Evolutionary conservation across 2,329 filamentous ascomycete genomes (phyloP).

Genomic region (Verticillium klebahnii): DNA sequence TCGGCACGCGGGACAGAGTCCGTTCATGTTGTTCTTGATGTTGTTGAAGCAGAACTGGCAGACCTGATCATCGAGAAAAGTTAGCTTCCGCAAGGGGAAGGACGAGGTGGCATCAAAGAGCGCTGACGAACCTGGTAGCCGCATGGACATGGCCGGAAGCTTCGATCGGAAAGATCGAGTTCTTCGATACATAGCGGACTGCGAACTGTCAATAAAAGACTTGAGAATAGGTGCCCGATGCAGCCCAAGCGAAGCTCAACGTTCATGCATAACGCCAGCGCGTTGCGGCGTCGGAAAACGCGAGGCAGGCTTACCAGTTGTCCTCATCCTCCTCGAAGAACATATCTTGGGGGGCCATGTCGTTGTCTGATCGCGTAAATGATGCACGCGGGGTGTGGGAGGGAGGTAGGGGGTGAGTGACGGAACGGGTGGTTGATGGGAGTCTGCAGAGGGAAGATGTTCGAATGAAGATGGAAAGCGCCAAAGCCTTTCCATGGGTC

Average conservation of each 20-base stretch:
- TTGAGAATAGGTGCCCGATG: constrained; percentile 12
- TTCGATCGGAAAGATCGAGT: constrained; percentile 95
- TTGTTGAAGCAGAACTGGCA: constrained; percentile 99
- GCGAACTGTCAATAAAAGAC: constrained; percentile 17
- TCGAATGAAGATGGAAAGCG: constrained; percentile 5
- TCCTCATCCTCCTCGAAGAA: constrained; percentile 71
- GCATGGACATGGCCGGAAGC: constrained; percentile 94
- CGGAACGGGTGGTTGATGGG: background rate
- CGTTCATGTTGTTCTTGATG: constrained; percentile 97
- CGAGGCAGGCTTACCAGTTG: constrained; percentile 49
- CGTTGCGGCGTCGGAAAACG: background rate
- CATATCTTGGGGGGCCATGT: constrained; percentile 64
- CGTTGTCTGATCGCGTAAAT: constrained; percentile 15
- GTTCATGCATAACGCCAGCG: background rate
- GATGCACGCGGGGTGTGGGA: background rate
- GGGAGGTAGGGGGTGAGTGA: background rate
- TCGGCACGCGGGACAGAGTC: constrained; percentile 93
- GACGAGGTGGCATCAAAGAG: background rate
- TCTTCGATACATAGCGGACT: constrained; percentile 98
- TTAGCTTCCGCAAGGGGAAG: constrained; percentile 1
- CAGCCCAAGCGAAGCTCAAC: background rate
- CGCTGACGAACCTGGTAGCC: constrained; percentile 78
- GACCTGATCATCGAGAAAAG: constrained; percentile 55
- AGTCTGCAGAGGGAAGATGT: constrained; percentile 2
- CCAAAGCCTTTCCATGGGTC: constrained; percentile 4